Percentiles rank a stretch among this genome's conserved stretches.
Evolutionary conservation across 306 rosid species (phyloP).

Genomic region (Notholithocarpus densiflorus): DNA sequence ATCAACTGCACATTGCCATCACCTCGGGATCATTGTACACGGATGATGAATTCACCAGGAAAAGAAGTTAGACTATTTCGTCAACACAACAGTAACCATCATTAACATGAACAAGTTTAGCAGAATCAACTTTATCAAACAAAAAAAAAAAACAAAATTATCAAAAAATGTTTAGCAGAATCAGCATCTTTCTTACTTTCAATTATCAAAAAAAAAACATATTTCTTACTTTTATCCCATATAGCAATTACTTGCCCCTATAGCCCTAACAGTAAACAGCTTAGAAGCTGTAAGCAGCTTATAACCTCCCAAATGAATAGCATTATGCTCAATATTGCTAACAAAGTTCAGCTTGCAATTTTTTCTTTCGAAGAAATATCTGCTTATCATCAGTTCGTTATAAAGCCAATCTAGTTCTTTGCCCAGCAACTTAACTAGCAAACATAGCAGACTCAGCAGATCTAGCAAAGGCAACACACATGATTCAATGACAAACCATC

Average conservation of each 20-base stretch:
- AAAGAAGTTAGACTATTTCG: no score
- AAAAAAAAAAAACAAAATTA: no score
- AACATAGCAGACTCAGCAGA: neutral
- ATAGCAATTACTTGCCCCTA: neutral
- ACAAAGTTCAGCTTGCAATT: neutral
- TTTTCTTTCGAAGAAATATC: neutral
- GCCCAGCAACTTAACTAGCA: neutral
- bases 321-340: neutral
- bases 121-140: no score
- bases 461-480: neutral
- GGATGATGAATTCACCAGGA: no score
- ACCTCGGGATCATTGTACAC: no score
- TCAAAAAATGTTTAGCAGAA: no score
- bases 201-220: no score
- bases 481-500: neutral
- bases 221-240: no score
- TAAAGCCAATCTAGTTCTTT: neutral
- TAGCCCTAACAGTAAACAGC: neutral
- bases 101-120: no score
- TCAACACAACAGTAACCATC: no score
- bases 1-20: no score
- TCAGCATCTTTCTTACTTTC: no score
- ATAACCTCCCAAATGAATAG: neutral
- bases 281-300: neutral
- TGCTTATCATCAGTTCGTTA: neutral